Conservation (phyloP, 768 basidiomycete species). For the Steccherinum ochraceum region DNA sequence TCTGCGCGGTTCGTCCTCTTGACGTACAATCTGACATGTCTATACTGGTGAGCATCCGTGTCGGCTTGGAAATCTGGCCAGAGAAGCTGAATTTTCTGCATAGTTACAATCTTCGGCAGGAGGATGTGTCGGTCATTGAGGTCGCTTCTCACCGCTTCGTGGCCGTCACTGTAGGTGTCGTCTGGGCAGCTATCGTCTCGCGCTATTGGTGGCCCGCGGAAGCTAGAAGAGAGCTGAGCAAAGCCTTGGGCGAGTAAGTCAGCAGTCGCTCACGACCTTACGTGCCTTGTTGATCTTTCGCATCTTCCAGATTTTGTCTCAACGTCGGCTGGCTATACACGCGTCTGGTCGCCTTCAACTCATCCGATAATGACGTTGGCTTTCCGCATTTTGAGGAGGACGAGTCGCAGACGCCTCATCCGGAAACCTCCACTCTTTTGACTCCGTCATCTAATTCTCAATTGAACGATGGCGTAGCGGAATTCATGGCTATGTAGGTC, state of each 20-base stretch:
- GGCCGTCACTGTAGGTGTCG: constrained; percentile 77
- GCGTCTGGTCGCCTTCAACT: constrained; percentile 83
- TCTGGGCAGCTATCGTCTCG: constrained; percentile 87
- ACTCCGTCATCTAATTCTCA: constrained; percentile 33
- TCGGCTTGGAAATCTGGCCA: too few species aligned
- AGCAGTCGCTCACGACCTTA: background rate
- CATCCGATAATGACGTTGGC: constrained; percentile 49
- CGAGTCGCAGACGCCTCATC: constrained; percentile 4
- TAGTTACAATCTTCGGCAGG: constrained; percentile 76
- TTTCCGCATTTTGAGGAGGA: constrained; percentile 5
- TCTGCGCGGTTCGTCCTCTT: constrained; percentile 76
- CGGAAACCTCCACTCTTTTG: constrained; percentile 23
- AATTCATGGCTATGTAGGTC: constrained; percentile 89
- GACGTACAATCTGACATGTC: constrained; percentile 84
- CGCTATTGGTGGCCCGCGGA: constrained; percentile 96
- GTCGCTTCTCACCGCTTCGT: constrained; percentile 75
- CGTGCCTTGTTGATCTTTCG: constrained; percentile 6
- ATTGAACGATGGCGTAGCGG: constrained; percentile 60
- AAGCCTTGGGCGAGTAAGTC: constrained; percentile 79
- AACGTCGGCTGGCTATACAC: constrained; percentile 96
- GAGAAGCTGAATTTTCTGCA: background rate
- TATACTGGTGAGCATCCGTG: constrained; percentile 31
- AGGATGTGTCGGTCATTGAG: constrained; percentile 52
- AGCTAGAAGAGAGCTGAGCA: constrained; percentile 81
- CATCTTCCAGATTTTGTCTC: constrained; percentile 68